Percentiles rank a stretch among this genome's conserved stretches.
Conservation (phyloP, 2,329 filamentous ascomycete genomes). For the Fusarium tanahbumbuense region DNA sequence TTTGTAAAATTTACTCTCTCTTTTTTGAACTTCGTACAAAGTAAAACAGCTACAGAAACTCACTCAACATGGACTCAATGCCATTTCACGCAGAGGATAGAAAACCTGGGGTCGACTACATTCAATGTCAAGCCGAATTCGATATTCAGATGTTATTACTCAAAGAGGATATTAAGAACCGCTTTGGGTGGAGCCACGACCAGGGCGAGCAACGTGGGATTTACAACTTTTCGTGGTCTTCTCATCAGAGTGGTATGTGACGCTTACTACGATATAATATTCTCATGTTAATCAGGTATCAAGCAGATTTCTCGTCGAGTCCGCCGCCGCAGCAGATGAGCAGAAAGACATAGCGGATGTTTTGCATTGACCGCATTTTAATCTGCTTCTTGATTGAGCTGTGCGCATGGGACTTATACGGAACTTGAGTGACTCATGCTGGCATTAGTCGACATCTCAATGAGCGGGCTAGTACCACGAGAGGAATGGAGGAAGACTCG, state of each 20-base stretch:
- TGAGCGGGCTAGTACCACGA: too few species aligned
- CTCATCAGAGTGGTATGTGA: background rate
- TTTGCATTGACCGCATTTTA: background rate
- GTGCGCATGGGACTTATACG: background rate
- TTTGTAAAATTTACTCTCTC: background rate
- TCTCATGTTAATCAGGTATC: background rate
- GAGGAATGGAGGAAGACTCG: background rate
- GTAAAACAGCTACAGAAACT: background rate
- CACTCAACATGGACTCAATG: background rate
- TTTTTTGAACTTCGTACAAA: background rate
- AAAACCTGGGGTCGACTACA: conserved; percentile 8
- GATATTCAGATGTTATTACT: conserved; percentile 1
- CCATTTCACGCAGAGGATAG: background rate
- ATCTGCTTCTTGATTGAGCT: fast-evolving
- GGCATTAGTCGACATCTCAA: background rate
- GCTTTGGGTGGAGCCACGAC: conserved; percentile 4
- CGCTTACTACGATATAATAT: too few species aligned
- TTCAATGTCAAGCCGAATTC: conserved; percentile 1
- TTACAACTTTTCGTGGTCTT: background rate
- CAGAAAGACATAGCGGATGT: background rate
- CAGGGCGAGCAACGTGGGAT: background rate
- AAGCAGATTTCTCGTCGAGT: background rate
- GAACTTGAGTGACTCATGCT: background rate
- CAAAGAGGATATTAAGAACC: conserved; percentile 3
- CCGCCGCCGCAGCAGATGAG: background rate